phyloP scores from a whole-genome alignment of 345 rosid genomes.

The Orychophragmus violaceus region DNA sequence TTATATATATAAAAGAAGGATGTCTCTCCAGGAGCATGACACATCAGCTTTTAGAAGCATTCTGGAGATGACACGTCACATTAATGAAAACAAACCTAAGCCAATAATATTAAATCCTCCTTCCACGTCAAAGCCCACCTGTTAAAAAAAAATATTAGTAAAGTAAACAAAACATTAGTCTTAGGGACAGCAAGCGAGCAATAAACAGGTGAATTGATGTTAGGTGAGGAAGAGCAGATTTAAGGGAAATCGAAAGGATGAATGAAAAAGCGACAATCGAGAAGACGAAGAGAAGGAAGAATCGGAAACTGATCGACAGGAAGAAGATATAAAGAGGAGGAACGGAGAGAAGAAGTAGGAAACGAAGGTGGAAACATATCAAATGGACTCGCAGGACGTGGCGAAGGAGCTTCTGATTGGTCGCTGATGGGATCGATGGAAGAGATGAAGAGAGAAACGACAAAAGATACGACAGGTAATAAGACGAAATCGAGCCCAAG shows the following conservation, averaged over 20 bases:
- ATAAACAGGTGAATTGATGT: slow-evolving; percentile 49
- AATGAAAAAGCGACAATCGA: slow-evolving; percentile 22
- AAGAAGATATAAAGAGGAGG: slow-evolving; percentile 32
- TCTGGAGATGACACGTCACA: too few species aligned
- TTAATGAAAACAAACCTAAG: too few species aligned
- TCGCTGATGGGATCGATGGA: slow-evolving; percentile 29
- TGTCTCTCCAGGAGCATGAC: too few species aligned
- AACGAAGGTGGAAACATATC: too few species aligned
- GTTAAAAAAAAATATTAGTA: too few species aligned
- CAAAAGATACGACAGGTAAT: slow-evolving; percentile 23
- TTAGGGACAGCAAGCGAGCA: slow-evolving; percentile 49
- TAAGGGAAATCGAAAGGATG: slow-evolving; percentile 27
- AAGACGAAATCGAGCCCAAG: slow-evolving; percentile 20
- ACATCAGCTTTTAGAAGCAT: too few species aligned
- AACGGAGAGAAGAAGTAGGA: slow-evolving; percentile 42
- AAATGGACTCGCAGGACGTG: slow-evolving; percentile 48
- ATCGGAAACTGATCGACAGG: slow-evolving; percentile 26
- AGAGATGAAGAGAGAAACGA: slow-evolving; percentile 24
- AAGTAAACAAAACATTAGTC: too few species aligned
- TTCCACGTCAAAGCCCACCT: too few species aligned
- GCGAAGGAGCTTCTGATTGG: slow-evolving; percentile 34
- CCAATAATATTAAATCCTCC: too few species aligned
- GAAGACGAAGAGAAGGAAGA: too few species aligned
- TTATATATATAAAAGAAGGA: too few species aligned
- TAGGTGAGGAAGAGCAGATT: slow-evolving; percentile 57